Percentiles rank a stretch among this genome's conserved stretches.
These are phyloP conservation scores for Phytophthora fragariae DNA, from an alignment of 352 stramenopile genomes.

Conservation along the genomic window DNA sequence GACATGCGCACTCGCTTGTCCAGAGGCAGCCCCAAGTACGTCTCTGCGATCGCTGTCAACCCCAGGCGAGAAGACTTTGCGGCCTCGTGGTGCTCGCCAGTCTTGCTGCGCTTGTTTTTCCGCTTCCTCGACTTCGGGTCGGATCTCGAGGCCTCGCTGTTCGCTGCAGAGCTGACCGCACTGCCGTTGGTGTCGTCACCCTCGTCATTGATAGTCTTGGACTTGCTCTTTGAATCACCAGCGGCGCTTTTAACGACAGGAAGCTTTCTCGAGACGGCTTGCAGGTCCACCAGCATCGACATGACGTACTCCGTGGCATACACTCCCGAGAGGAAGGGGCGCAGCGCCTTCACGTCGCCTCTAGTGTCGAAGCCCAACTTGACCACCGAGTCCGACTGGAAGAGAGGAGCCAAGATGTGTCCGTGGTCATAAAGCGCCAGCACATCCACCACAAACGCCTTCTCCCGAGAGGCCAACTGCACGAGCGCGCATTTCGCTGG, in stretches of 20 bases:
- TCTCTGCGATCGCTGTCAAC: constrained; percentile 57
- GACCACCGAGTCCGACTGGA: constrained; percentile 55
- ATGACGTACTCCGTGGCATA: constrained; percentile 43
- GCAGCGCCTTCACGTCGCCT: constrained; percentile 68
- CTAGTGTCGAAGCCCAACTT: constrained; percentile 81
- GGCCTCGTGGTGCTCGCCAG: constrained; percentile 8
- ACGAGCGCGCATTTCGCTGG: constrained; percentile 62
- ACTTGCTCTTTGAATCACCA: constrained; percentile 5
- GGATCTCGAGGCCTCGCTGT: constrained; percentile 17
- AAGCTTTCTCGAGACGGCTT: constrained; percentile 56
- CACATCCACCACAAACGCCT: constrained; percentile 77
- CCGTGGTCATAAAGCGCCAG: constrained; percentile 49
- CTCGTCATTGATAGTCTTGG: constrained; percentile 9
- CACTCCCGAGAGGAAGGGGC: constrained; percentile 45
- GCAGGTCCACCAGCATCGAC: constrained; percentile 64
- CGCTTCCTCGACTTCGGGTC: constrained; percentile 26
- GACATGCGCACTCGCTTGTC: constrained; percentile 82
- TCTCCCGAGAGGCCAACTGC: constrained; percentile 67
- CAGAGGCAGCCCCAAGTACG: constrained; percentile 69
- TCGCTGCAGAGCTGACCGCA: constrained; percentile 7
- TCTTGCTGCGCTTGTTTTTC: constrained; percentile 40
- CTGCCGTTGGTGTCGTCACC: constrained; percentile 13
- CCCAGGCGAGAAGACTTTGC: constrained; percentile 42
- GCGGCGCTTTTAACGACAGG: constrained; percentile 11
- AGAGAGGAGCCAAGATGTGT: constrained; percentile 46